Percentiles rank a stretch among this genome's conserved stretches.
phyloP scores from a whole-genome alignment of 768 basidiomycete species.

The Rhizopogon vulgaris region DNA sequence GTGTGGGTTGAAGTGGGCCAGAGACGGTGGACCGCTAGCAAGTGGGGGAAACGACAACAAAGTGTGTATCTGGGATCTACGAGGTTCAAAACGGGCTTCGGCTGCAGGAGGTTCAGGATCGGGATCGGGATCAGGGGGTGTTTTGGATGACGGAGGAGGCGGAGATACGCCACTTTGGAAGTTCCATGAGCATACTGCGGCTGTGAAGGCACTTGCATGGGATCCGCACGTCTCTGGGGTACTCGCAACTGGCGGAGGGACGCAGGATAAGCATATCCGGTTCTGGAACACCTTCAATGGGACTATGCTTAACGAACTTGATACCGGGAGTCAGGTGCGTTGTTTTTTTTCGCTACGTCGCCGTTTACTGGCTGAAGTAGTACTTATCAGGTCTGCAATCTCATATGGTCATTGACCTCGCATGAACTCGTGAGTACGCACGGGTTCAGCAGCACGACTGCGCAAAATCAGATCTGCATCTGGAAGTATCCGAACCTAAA shows the following conservation, averaged over 20 bases:
- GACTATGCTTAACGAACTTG: constrained; percentile 76
- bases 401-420: constrained; percentile 92
- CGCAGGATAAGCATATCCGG: constrained; percentile 96
- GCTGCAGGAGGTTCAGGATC: constrained; percentile 22
- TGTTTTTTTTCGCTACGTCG: neutral
- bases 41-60: constrained; percentile 99
- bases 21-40: constrained; percentile 58
- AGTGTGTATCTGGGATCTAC: constrained; percentile 93
- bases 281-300: constrained; percentile 96
- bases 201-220: constrained; percentile 98
- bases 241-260: constrained; percentile 92
- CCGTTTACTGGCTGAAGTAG: neutral
- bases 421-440: constrained; percentile 98
- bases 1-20: constrained; percentile 85
- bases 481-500: constrained; percentile 92
- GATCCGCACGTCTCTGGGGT: constrained; percentile 91
- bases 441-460: constrained; percentile 88
- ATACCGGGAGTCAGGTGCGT: constrained; percentile 90
- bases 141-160: constrained; percentile 24
- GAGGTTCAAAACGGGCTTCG: constrained; percentile 45
- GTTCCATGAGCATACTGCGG: constrained; percentile 95
- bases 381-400: constrained; percentile 81
- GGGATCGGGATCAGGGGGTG: constrained; percentile 25
- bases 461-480: constrained; percentile 94
- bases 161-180: constrained; percentile 78